phyloP scores from a whole-genome alignment of 139 green algal genomes.

The Chlorella sp. region DNA sequence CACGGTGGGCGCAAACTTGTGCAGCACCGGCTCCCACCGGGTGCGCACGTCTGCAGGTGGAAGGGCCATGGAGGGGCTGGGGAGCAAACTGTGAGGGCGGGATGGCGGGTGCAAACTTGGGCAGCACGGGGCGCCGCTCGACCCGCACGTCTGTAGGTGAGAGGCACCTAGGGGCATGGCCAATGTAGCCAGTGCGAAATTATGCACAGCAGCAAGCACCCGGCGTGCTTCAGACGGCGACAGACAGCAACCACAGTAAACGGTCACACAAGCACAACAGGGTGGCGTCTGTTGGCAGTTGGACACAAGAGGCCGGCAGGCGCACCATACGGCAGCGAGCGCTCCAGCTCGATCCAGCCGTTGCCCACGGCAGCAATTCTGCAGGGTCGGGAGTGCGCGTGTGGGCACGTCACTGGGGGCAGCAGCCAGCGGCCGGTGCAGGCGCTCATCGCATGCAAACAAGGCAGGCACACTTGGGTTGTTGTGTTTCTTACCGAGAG shows the following conservation, averaged over 20 bases:
- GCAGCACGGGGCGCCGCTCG: too few relatives aligned
- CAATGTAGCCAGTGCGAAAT: too few relatives aligned
- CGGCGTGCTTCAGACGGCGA: too few relatives aligned
- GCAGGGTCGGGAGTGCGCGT: neutral
- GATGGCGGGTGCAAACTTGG: neutral
- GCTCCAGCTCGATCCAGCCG: conserved; percentile 33
- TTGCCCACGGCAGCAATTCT: conserved; percentile 14
- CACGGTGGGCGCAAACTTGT: conserved; percentile 19
- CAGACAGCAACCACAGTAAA: too few relatives aligned
- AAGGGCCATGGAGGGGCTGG: neutral
- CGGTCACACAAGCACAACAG: too few relatives aligned
- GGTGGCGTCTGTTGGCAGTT: too few relatives aligned
- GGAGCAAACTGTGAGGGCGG: neutral
- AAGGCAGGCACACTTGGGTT: neutral
- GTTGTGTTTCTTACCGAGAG: conserved; percentile 1
- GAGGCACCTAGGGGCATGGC: too few relatives aligned
- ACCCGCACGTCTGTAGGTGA: too few relatives aligned
- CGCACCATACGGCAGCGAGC: conserved; percentile 4
- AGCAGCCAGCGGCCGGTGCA: neutral
- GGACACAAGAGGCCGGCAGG: too few relatives aligned
- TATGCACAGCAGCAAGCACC: too few relatives aligned
- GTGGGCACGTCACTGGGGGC: neutral
- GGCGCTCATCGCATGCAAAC: neutral
- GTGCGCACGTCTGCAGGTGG: neutral
- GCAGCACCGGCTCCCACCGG: conserved; percentile 12